These are phyloP conservation scores for Paramecium octaurelia DNA, from an alignment of 73 alveolate species.

Conservation along the genomic window DNA sequence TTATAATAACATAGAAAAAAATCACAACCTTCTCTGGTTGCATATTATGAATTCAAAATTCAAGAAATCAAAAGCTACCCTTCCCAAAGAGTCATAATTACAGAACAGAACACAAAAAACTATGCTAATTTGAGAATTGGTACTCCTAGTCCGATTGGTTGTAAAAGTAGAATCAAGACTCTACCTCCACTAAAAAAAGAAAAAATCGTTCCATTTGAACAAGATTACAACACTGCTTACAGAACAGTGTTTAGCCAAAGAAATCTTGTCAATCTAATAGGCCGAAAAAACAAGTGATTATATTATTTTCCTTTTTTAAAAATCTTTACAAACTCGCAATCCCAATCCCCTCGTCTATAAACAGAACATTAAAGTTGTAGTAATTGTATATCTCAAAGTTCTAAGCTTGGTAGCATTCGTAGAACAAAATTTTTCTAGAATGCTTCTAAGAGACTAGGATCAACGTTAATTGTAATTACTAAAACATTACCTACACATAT, in stretches of 20 bases:
- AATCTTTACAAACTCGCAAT: background rate
- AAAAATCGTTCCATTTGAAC: background rate
- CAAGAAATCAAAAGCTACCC: background rate
- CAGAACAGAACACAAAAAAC: background rate
- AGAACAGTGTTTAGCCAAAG: background rate
- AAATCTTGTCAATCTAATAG: background rate
- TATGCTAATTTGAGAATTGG: background rate
- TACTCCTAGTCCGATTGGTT: background rate
- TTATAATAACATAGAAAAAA: background rate
- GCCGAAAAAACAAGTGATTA: background rate
- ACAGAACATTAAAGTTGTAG: background rate
- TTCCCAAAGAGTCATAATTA: background rate
- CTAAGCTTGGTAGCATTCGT: background rate
- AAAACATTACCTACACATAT: background rate
- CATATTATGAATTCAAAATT: background rate
- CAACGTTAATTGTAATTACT: background rate
- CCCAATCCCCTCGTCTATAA: background rate
- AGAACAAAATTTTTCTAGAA: background rate
- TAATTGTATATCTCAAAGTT: background rate
- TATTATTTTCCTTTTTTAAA: background rate
- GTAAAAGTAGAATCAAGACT: background rate
- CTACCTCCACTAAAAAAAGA: background rate
- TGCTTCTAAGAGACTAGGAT: background rate
- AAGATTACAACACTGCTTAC: background rate
- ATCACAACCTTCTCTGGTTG: background rate